Evolutionary conservation across 805 yeast genomes (phyloP).

Genomic region (Isabelozyma rhagii): DNA sequence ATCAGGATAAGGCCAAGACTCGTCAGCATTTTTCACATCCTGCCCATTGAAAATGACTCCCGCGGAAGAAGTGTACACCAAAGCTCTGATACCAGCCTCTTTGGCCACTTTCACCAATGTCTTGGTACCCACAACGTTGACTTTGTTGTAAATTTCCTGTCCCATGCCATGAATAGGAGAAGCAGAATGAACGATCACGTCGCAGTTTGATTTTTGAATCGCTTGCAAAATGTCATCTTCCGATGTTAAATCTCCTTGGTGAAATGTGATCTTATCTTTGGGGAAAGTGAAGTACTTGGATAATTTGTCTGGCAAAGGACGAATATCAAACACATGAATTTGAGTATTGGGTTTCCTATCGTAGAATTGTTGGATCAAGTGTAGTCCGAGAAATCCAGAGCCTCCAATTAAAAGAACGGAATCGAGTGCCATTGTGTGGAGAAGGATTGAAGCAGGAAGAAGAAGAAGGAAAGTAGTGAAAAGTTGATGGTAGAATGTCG

Average conservation of each 20-base stretch:
- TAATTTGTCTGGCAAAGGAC: slow-evolving; percentile 75
- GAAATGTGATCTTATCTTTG: slow-evolving; percentile 52
- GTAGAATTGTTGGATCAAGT: slow-evolving; percentile 81
- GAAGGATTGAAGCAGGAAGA: background rate
- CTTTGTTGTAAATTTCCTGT: slow-evolving; percentile 81
- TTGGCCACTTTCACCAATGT: slow-evolving; percentile 67
- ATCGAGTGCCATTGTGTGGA: slow-evolving; percentile 14
- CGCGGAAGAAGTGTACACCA: slow-evolving; percentile 95
- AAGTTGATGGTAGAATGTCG: background rate
- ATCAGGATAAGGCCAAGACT: slow-evolving; percentile 87
- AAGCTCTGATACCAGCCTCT: slow-evolving; percentile 50
- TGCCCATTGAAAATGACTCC: slow-evolving; percentile 97
- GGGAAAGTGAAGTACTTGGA: slow-evolving; percentile 76
- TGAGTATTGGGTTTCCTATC: slow-evolving; percentile 60
- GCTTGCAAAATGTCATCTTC: slow-evolving; percentile 65
- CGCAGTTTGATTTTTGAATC: slow-evolving; percentile 54
- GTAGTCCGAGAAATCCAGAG: slow-evolving; percentile 90
- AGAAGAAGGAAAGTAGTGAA: background rate
- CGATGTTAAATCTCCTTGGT: slow-evolving; percentile 82
- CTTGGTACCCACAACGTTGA: slow-evolving; percentile 85
- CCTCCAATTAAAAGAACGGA: slow-evolving; percentile 92
- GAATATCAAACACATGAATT: slow-evolving; percentile 85
- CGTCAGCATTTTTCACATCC: slow-evolving; percentile 89
- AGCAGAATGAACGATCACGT: slow-evolving; percentile 89
- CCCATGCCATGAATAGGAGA: slow-evolving; percentile 91